Evolutionary conservation across 176 grass and related monocot species (phyloP).

Genomic region (Rhynchospora tenuis): DNA sequence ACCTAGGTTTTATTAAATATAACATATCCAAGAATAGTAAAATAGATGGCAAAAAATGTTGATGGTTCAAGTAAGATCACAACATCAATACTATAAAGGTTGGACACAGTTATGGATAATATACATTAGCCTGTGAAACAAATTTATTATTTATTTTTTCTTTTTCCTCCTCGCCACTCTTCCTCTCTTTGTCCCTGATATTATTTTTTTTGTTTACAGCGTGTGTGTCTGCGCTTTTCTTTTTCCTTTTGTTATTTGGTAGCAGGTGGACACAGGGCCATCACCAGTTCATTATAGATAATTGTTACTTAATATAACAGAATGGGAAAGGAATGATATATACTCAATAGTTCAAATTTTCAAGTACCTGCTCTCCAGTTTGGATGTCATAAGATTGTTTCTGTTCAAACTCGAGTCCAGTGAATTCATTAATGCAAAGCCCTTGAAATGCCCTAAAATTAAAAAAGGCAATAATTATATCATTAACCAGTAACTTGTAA

Average conservation of each 20-base stretch:
- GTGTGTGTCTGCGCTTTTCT: not conserved
- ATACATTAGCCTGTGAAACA: not conserved
- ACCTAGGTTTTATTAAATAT: constrained; percentile 32
- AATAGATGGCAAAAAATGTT: not conserved
- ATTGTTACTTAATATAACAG: too few relatives aligned
- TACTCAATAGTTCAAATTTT: not conserved
- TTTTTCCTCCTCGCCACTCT: not conserved
- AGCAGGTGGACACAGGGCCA: too few relatives aligned
- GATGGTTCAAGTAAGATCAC: not conserved
- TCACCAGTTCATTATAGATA: not conserved
- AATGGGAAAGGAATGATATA: not conserved
- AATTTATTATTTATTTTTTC: not conserved
- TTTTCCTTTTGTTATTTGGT: not conserved
- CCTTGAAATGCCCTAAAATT: constrained; percentile 82
- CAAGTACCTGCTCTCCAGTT: constrained; percentile 85
- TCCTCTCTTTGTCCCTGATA: not conserved
- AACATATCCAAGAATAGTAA: not conserved
- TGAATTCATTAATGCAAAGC: constrained; percentile 95
- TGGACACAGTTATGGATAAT: too few relatives aligned
- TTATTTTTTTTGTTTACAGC: not conserved
- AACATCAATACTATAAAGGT: not conserved
- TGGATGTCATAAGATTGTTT: constrained; percentile 73
- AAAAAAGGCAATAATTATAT: constrained; percentile 5
- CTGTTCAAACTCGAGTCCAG: constrained; percentile 76
- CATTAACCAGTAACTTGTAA: not conserved